Conservation (phyloP, 2,329 filamentous ascomycete species). For the Stachybotrys elegans region DNA sequence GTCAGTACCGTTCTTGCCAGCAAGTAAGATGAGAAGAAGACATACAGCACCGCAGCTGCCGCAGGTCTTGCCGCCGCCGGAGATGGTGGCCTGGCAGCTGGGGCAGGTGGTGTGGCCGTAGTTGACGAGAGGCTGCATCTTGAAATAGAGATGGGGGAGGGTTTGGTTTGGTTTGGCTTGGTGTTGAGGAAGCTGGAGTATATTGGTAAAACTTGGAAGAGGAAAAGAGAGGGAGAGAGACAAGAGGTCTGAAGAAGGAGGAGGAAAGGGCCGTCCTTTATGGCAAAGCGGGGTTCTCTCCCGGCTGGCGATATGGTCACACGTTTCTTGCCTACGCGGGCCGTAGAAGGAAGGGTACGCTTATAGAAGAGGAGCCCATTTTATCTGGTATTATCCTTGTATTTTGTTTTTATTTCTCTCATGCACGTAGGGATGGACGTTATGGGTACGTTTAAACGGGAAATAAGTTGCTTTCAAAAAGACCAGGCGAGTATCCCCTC, state of each 20-base stretch:
- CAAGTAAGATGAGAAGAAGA: constrained; percentile 9
- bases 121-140: constrained; percentile 31
- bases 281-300: no score
- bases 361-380: no score
- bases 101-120: constrained; percentile 41
- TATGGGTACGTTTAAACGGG: no score
- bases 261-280: background rate
- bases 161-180: background rate
- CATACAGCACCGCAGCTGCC: constrained; percentile 52
- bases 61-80: constrained; percentile 47
- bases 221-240: constrained; percentile 1
- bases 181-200: background rate
- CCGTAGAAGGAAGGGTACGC: no score
- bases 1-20: background rate
- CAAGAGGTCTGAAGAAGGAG: background rate
- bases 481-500: no score
- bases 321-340: no score
- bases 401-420: no score
- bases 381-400: no score
- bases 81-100: constrained; percentile 48
- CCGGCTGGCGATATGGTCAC: no score
- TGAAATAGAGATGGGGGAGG: background rate
- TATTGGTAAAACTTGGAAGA: background rate
- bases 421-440: no score
- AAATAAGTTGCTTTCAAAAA: no score